A percentile compares a stretch with the other conserved stretches of the same genome.
phyloP scores from a whole-genome alignment of 805 yeast genomes.

The Candida odintsovae region DNA sequence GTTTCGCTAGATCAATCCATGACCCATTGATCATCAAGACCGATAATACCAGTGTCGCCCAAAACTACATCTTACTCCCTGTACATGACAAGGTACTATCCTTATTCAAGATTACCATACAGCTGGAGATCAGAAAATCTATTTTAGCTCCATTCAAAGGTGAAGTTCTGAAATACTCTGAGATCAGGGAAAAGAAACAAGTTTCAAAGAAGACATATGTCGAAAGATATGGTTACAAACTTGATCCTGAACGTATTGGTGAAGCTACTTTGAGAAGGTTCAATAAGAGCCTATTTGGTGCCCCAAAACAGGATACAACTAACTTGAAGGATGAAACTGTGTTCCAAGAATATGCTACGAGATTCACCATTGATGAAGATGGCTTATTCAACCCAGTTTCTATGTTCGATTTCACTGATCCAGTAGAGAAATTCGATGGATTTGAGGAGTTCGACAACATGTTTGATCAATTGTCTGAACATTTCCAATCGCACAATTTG shows the following conservation, averaged over 20 bases:
- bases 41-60: conserved; percentile 1
- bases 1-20: conserved; percentile 30
- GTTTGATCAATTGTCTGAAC: conserved; percentile 29
- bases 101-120: conserved; percentile 1
- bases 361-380: conserved; percentile 4
- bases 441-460: conserved; percentile 33
- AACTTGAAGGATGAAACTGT: conserved; percentile 5
- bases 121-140: conserved; percentile 4
- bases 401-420: conserved; percentile 20
- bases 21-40: conserved; percentile 28
- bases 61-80: conserved; percentile 4
- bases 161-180: not conserved
- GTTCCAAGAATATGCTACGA: conserved; percentile 15
- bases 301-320: not conserved
- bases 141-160: conserved; percentile 7
- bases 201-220: not conserved
- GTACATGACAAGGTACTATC: not conserved
- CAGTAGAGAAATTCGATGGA: conserved; percentile 23
- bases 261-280: not conserved
- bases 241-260: not conserved
- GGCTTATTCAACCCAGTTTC: conserved; percentile 1
- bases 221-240: not conserved
- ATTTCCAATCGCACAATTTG: conserved; percentile 24
- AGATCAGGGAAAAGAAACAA: conserved; percentile 1
- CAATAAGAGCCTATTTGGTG: conserved; percentile 7